Evolutionary conservation across 345 rosid species (phyloP), one percentile per base, ranked within the genome.

Genomic region (Carallia pectinifolia): DNA sequence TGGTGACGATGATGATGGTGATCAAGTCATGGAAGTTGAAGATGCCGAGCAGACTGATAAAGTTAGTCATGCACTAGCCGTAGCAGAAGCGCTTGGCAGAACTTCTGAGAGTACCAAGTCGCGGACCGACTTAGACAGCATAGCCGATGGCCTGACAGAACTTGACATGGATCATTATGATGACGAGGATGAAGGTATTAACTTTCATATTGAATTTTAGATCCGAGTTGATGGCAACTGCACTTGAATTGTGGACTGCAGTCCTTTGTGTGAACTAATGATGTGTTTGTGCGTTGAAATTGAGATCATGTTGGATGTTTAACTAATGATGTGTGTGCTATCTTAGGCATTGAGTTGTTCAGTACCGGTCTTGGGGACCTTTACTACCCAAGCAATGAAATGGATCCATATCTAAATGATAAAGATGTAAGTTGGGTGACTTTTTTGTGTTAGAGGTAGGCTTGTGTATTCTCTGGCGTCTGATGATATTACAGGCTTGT

Each of bases 101-200:
- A 53, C 86, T 60, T 78, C 90, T 29, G 85, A 81, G 50, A 44
- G 50, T 54, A 77, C 62, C 71, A 82, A 82, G 50, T 12, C 50
- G 16, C 50, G 12, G 50, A 13, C 50, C 67, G 76, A 76, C 62
- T 65, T 87, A 38, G 93, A 86, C 61, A 89, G 85, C 48, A 79
- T 94, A 31, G 64, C 88, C 53, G 87, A 83, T 65, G 97, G 85
- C 6, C 66, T 95, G 75, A 82, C 79, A 80, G 98, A 90, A 71
- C 96, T 95, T 58, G 85, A 92, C 75, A 87, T 95, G 98, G 98
- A 92, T 48, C 74, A 85, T 76, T 95, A 95, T 37, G 93, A 95
- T 54, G 96, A 92, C 37, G 98, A 95, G 76, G 98, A 90, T 78
- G 93, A 88, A 37, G 94, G 98, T 89, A 78, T 2, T 44, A 12